phyloP scores from a whole-genome alignment of 208 protist genomes.

The Zelonia costaricensis region DNA sequence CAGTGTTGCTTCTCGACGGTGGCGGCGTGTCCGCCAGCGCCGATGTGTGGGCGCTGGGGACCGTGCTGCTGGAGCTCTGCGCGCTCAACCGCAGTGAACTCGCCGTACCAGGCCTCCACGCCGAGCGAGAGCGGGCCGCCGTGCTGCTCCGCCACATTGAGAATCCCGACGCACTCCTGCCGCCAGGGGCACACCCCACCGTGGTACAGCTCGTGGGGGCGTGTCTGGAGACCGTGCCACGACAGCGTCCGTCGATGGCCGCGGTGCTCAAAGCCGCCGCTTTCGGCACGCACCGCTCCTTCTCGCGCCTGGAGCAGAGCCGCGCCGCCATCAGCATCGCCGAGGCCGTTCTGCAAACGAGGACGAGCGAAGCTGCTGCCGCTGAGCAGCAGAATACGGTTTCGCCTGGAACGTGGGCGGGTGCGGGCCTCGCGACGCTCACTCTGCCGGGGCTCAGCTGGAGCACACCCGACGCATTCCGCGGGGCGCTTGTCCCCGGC shows the following conservation, averaged over 20 bases:
- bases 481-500: constrained; percentile 4
- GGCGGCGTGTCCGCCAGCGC: constrained; percentile 1
- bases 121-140: constrained; percentile 3
- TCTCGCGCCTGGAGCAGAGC: constrained; percentile 6
- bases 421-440: neutral
- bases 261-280: constrained; percentile 2
- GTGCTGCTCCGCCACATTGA: neutral
- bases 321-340: constrained; percentile 14
- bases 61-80: constrained; percentile 19
- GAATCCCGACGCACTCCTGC: constrained; percentile 2
- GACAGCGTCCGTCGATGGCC: constrained; percentile 1
- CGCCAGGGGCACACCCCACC: neutral
- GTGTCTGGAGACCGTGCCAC: constrained; percentile 10
- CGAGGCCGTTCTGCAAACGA: constrained; percentile 9
- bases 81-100: constrained; percentile 9
- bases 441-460: neutral
- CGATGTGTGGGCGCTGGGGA: constrained; percentile 20
- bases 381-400: no score
- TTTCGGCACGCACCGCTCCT: constrained; percentile 5
- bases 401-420: neutral
- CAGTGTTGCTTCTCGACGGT: neutral
- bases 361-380: neutral
- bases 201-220: constrained; percentile 14
- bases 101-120: neutral
- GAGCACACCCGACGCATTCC: neutral